Evolutionary conservation across 768 basidiomycete genomes (phyloP), one percentile per base, ranked within the genome.

Genomic region (Coprinopsis cinerea): DNA sequence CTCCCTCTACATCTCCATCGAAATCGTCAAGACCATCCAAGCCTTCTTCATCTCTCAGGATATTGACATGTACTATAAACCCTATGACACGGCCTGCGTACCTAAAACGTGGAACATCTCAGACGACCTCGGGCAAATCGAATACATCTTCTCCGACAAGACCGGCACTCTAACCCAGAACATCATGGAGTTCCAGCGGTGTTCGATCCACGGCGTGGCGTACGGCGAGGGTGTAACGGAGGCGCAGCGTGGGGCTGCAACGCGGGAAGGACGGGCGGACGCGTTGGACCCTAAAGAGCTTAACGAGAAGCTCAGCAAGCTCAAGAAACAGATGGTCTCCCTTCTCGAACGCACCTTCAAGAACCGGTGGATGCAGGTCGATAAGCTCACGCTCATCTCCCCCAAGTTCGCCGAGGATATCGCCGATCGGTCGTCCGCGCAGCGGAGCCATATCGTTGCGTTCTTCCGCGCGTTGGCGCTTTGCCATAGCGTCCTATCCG

Each of bases 51-150:
- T 96, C 61, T 88, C 87, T 6, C 92, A 95, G 64, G 94, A 98
- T 62, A 59, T 92, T 56, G 94, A 97, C 65, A 94, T 98, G 92
- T 96, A 92, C 72, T 96, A 96, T 69, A 72, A 78, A 51, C 81
- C 85, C 30, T 85, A 85, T 64, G 83, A 96, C 61, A 85, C 89
- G 1, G 72, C 91, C 0, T 97, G 95, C 59, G 82, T 92, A 2
- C 94, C 95, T 23, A 97, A 97, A 66, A 94, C 91, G 4, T 97
- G 95, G 94, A 95, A 94, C 63, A 94, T 98, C 59, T 96, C 92
- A 2, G 95, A 98, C 63, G 95, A 98, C 68, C 82, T 99, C 1
- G 95, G 95, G 22, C 95, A 98, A 70, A 97, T 98, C 66, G 94
- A 97, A 71, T 99, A 95, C 65, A 75, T 77, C 27, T 77, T 76